A percentile compares a stretch with the other conserved stretches of the same genome.
phyloP scores from a whole-genome alignment of 805 yeast genomes.

The Metschnikowia gelsemii region DNA sequence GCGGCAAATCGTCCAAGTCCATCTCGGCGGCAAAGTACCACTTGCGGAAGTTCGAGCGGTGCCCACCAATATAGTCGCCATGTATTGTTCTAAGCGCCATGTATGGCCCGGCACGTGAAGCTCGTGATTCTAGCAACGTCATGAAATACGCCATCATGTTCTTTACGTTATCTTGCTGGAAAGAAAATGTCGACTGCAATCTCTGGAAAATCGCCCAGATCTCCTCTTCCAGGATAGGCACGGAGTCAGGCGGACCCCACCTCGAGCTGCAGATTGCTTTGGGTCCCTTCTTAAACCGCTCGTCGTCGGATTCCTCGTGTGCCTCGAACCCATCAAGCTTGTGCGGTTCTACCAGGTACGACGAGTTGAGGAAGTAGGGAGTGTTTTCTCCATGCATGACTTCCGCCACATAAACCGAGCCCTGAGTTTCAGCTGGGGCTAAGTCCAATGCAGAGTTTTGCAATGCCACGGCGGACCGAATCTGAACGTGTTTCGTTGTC shows the following conservation, averaged over 20 bases:
- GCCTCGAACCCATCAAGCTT: neutral
- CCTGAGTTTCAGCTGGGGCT: constrained; percentile 6
- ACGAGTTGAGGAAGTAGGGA: constrained; percentile 9
- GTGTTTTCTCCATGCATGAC: constrained; percentile 11
- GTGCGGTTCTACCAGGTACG: constrained; percentile 4
- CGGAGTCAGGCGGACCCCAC: constrained; percentile 44
- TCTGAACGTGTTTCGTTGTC: constrained; percentile 10
- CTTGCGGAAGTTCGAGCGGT: constrained; percentile 63
- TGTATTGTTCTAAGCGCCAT: constrained; percentile 61
- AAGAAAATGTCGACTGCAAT: constrained; percentile 58
- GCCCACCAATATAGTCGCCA: constrained; percentile 74
- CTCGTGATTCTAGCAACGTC: constrained; percentile 25
- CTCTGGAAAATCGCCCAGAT: constrained; percentile 58
- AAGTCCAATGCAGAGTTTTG: constrained; percentile 1
- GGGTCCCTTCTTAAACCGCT: neutral
- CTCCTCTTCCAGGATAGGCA: constrained; percentile 51
- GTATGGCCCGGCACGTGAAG: constrained; percentile 59
- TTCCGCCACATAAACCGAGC: constrained; percentile 11
- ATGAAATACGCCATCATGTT: constrained; percentile 54
- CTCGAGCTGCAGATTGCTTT: constrained; percentile 40
- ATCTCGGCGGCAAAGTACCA: constrained; percentile 78
- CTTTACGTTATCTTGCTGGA: constrained; percentile 62
- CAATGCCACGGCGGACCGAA: constrained; percentile 8
- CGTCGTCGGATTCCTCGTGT: constrained; percentile 5
- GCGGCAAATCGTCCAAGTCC: constrained; percentile 42